phyloP scores from a whole-genome alignment of 495 filamentous ascomycete genomes.

The Oleoguttula mirabilis region DNA sequence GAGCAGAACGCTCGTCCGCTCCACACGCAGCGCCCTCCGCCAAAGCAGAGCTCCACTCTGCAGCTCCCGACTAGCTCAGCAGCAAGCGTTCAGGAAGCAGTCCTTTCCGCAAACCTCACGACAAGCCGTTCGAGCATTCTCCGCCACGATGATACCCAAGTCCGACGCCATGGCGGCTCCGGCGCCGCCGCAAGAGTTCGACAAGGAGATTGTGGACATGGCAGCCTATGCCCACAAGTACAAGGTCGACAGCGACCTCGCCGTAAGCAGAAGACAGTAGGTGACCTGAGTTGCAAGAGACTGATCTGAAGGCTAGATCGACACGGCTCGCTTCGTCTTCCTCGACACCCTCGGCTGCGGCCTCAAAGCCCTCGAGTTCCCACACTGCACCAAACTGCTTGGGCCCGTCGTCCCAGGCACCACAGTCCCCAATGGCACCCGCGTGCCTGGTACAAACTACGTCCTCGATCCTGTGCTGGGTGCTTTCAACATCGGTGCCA shows the following conservation, averaged over 20 bases:
- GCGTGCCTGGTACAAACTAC: constrained; percentile 84
- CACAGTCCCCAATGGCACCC: constrained; percentile 81
- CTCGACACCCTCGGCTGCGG: constrained; percentile 95
- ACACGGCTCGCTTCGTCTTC: constrained; percentile 51
- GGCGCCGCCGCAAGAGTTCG: constrained; percentile 49
- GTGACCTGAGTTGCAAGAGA: background rate
- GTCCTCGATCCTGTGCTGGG: constrained; percentile 90
- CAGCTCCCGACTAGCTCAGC: constrained; percentile 2
- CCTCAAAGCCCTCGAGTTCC: constrained; percentile 87
- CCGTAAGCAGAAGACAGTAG: constrained; percentile 32
- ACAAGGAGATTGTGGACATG: constrained; percentile 89
- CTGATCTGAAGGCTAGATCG: constrained; percentile 47
- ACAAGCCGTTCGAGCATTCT: constrained; percentile 11
- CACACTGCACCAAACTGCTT: constrained; percentile 86
- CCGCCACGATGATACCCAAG: constrained; percentile 13
- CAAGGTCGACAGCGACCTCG: constrained; percentile 78
- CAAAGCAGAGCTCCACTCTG: constrained; percentile 13
- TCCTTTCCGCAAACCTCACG: background rate
- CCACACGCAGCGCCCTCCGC: constrained; percentile 4
- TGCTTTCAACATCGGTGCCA: constrained; percentile 96
- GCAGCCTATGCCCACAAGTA: constrained; percentile 88
- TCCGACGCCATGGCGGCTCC: constrained; percentile 30
- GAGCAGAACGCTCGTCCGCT: constrained; percentile 8
- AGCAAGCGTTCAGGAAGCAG: constrained; percentile 3
- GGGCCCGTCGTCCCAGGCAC: constrained; percentile 91